Conservation (phyloP, 345 rosid genomes). For the Excoecaria cochinchinensis region DNA sequence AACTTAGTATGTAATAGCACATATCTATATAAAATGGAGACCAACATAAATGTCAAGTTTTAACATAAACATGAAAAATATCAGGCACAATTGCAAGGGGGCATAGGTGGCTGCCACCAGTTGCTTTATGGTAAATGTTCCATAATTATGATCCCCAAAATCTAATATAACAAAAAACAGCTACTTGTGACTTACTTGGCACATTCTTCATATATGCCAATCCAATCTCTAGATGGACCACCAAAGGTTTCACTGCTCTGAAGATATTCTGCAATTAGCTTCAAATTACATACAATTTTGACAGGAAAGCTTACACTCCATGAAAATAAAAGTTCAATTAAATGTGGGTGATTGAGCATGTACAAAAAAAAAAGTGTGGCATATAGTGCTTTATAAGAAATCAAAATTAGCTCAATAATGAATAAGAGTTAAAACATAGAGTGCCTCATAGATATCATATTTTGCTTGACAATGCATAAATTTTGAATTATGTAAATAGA, state of each 20-base stretch:
- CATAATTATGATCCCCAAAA: not conserved
- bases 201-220: conserved; percentile 91
- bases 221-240: conserved; percentile 78
- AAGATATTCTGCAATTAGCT: conserved; percentile 86
- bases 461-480: too few species aligned
- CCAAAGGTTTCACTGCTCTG: conserved; percentile 87
- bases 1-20: not conserved
- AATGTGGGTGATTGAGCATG: not conserved
- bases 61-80: not conserved
- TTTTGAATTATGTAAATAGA: too few species aligned
- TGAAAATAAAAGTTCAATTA: not conserved
- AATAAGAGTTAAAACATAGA: not conserved
- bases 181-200: conserved; percentile 52
- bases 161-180: too few species aligned
- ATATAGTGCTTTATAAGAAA: not conserved
- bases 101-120: not conserved
- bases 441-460: too few species aligned
- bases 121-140: not conserved
- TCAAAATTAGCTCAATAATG: conserved; percentile 4
- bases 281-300: conserved; percentile 60
- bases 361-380: not conserved
- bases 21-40: not conserved
- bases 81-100: not conserved
- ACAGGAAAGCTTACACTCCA: not conserved
- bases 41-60: not conserved